Base-by-base conservation (phyloP, 306 rosid genomes). In the Astragalus membranaceus region DNA sequence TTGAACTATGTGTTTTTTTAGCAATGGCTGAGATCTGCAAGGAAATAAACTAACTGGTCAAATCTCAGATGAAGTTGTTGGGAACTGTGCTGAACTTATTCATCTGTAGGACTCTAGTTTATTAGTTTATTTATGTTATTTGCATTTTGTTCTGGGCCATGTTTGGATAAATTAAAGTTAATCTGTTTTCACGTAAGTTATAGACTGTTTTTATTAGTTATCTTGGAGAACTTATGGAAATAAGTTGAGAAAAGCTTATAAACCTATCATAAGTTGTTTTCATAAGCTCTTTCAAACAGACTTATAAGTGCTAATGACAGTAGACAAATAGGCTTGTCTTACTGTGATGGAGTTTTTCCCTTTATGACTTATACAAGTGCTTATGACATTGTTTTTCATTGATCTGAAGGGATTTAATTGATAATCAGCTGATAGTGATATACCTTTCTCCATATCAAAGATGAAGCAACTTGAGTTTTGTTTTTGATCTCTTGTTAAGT, bases 51-150 rank as follows among this genome's bases (percentile, higher is more conserved):
- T 93, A 11, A 82, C 89, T 0, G 98, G 98, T 35, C 98, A 93
- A 85, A 88, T 93, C 26, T 96, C 97, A 0, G 97, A 93, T 83
- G 98, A 93, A 78, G 85, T 93, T 55, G 85, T 93, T 55, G 96
- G 89, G 6, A 78, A 84, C 83, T 87, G 96, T 74, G 92, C 78
- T 32, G 78, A 80, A 11, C 97, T 93, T 11, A 10, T 63, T 67
- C 72, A 79, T 36, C 55, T 83, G 87, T 83, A 83, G 5, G 75
- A 6, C 43, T 32, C 30, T n/a, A n/a, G n/a, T n/a, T n/a, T n/a
- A n/a, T 14, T 16, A 4, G 15, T 1, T 37, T 41, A 4, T 17
- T 14, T 14, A n/a, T 5, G 1, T n/a, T 17, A 0, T 8, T 5
- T 23, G 26, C 26, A 23, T 23, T 23, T 23, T 23, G 26, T 23